Base-by-base conservation (phyloP, 2,329 filamentous ascomycete genomes). In the Aspergillus cejpii region DNA sequence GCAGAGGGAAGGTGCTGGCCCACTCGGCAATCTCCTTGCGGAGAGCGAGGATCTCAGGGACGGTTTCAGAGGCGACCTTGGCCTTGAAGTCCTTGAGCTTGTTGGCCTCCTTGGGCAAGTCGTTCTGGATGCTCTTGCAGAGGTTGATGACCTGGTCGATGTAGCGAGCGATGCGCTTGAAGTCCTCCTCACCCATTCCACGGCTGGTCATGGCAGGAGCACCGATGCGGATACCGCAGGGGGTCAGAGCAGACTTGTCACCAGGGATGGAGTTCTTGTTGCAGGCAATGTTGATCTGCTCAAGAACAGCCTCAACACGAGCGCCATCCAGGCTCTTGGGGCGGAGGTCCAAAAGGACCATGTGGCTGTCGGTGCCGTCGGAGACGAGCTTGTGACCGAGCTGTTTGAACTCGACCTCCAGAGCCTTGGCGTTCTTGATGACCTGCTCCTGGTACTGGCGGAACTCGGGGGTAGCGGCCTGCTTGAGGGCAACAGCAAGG, bases 51-150 rank as follows among this genome's bases (percentile, higher is more conserved):
- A 98, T 91, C 76, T 90, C 86, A 50, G 80, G 71, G 39, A 94
- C 77, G 63, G 84, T 79, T 53, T 88, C 90, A 56, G 77, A 74
- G 47, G 85, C 80, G 51, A 95, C 87, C 80, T 88, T 91, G 67
- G 81, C 83, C 79, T 91, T 94, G 85, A 98, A 97, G 78, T 98
- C 92, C 83, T 97, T 97, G 70, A 94, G 87, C 83, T 94, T 96
- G 83, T 97, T 98, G 63, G 87, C 88, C 72, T 92, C 86, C 82
- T 96, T 96, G 69, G 92, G 91, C 19, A 97, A 80, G 53, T 78
- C 74, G 48, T 67, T 76, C 77, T 97, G 92, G 60, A 94, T 77
- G 64, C 90, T 83, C 79, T 89, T 88, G 79, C 84, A 87, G 64
- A 97, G 79, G 75, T 87, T 87, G 78, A 97, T 86, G 69, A 82